phyloP scores from a whole-genome alignment of 805 yeast species.

The Saccharomycopsis sp. region DNA sequence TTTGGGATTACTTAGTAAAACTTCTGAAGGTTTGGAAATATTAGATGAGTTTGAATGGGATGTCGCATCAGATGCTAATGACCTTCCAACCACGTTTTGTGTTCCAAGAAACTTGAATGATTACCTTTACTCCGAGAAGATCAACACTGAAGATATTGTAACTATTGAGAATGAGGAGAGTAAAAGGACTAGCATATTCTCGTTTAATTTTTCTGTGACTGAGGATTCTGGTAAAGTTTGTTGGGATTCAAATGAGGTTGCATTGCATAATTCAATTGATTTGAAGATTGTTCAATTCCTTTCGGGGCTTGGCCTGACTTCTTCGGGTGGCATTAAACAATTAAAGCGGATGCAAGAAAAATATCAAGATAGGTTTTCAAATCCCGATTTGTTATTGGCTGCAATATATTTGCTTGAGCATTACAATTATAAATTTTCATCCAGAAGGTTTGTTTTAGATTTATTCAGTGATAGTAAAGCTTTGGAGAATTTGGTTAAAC shows the following conservation, averaged over 20 bases:
- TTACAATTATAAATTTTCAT: slow-evolving; percentile 25
- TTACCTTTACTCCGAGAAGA: slow-evolving; percentile 25
- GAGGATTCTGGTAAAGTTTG: neutral
- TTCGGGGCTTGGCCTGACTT: slow-evolving; percentile 12
- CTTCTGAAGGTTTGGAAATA: slow-evolving; percentile 76
- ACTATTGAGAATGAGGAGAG: neutral
- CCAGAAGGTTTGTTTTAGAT: slow-evolving; percentile 16
- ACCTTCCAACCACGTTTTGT: slow-evolving; percentile 37
- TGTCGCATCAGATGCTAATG: slow-evolving; percentile 38
- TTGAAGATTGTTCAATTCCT: slow-evolving; percentile 15
- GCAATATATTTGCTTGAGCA: slow-evolving; percentile 33
- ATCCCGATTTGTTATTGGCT: slow-evolving; percentile 15
- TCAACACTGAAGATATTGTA: slow-evolving; percentile 13
- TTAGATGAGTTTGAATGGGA: slow-evolving; percentile 78
- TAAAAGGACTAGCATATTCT: slow-evolving; percentile 15
- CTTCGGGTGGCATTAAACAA: slow-evolving; percentile 15
- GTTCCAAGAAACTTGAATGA: slow-evolving; percentile 32
- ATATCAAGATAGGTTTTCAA: slow-evolving; percentile 16
- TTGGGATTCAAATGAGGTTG: neutral
- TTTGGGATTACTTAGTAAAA: slow-evolving; percentile 65
- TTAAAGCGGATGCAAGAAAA: slow-evolving; percentile 12
- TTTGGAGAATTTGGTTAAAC: slow-evolving; percentile 15
- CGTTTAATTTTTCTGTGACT: slow-evolving; percentile 23
- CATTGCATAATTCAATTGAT: slow-evolving; percentile 11
- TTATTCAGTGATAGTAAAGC: slow-evolving; percentile 19